These are phyloP conservation scores for Graphilbum sp. DNA, from an alignment of 2,329 filamentous ascomycete genomes.

Conservation along the genomic window DNA sequence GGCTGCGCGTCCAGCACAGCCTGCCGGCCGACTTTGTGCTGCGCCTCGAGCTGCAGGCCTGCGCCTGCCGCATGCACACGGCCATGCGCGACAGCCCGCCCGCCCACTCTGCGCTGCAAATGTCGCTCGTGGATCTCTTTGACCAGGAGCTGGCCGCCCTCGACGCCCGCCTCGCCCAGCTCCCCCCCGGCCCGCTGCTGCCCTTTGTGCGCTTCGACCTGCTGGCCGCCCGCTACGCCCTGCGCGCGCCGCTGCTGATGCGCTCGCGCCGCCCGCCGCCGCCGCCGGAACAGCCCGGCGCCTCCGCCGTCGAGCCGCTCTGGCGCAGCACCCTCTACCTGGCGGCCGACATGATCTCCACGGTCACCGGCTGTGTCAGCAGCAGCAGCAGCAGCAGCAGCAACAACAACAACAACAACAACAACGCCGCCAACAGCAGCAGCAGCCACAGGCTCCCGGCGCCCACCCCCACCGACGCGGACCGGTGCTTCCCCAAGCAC, in stretches of 20 bases:
- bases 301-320: not conserved
- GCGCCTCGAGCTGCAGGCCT: not conserved
- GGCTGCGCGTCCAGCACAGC: not conserved
- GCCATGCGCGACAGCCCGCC: not conserved
- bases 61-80: not conserved
- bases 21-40: slow-evolving; percentile 1
- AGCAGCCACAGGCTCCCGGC: not conserved
- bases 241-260: not conserved
- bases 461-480: not conserved
- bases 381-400: not conserved
- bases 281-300: not conserved
- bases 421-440: not conserved
- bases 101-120: not conserved
- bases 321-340: not conserved
- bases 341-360: not conserved
- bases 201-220: not conserved
- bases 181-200: not conserved
- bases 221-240: not conserved
- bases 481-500: not conserved
- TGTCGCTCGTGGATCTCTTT: not conserved
- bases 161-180: not conserved
- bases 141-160: slow-evolving; percentile 1
- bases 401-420: not conserved
- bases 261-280: not conserved
- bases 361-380: not conserved